phyloP scores from a whole-genome alignment of 2,329 filamentous ascomycete species.

The Diaporthe eres region DNA sequence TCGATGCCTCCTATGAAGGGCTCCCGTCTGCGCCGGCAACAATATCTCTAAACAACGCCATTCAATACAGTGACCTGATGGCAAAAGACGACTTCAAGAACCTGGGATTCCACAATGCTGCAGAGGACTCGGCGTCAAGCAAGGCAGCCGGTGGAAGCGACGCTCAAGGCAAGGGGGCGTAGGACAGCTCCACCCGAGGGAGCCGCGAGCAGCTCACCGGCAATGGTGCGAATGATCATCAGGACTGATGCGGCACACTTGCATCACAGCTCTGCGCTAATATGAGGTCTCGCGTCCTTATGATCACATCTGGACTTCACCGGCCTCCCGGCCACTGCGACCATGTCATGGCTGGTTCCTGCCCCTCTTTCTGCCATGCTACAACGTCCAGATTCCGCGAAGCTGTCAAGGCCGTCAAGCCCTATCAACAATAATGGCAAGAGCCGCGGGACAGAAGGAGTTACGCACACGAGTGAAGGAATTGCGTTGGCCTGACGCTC shows the following conservation, averaged over 20 bases:
- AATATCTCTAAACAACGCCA: neutral
- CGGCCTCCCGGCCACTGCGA: neutral
- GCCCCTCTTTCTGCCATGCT: neutral
- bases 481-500: neutral
- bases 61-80: slow-evolving; percentile 83
- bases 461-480: neutral
- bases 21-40: neutral
- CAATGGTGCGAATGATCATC: neutral
- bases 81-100: slow-evolving; percentile 96
- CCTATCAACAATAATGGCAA: neutral
- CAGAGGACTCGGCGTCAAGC: slow-evolving; percentile 48
- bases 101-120: slow-evolving; percentile 77
- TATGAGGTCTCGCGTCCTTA: neutral
- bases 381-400: too few species aligned
- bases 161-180: slow-evolving; percentile 49
- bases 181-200: neutral
- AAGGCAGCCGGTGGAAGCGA: slow-evolving; percentile 45
- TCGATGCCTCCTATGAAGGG: slow-evolving; percentile 39
- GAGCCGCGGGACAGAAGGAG: neutral
- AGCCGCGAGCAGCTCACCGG: neutral
- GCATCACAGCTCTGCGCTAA: too few species aligned
- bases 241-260: neutral
- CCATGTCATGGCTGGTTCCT: neutral
- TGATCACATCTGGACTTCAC: too few species aligned
- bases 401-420: neutral